phyloP scores from a whole-genome alignment of 805 yeast species.

The Candida lessepsii region DNA sequence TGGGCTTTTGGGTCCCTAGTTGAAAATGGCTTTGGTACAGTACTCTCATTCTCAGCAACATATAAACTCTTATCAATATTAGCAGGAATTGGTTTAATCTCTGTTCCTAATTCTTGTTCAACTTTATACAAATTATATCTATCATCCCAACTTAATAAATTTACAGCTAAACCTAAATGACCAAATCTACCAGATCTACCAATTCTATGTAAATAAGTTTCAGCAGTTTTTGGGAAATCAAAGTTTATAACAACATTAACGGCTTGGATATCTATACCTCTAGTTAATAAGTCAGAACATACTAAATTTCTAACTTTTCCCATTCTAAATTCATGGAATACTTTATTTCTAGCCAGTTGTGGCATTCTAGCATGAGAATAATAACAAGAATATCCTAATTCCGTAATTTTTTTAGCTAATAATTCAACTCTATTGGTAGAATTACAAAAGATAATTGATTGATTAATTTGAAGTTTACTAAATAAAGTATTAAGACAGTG shows the following conservation, averaged over 20 bases:
- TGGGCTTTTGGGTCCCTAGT: constrained; percentile 57
- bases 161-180: constrained; percentile 95
- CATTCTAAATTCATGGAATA: constrained; percentile 97
- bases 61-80: constrained; percentile 84
- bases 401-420: constrained; percentile 93
- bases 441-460: constrained; percentile 95
- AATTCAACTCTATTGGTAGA: constrained; percentile 95
- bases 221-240: constrained; percentile 98
- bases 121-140: constrained; percentile 89
- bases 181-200: constrained; percentile 99
- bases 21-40: constrained; percentile 88
- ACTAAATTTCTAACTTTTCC: constrained; percentile 97
- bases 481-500: constrained; percentile 95
- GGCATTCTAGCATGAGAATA: constrained; percentile 98
- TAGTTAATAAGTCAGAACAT: constrained; percentile 91
- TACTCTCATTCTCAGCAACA: constrained; percentile 73
- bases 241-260: constrained; percentile 97
- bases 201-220: constrained; percentile 95
- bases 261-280: constrained; percentile 99
- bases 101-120: constrained; percentile 96
- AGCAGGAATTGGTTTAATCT: constrained; percentile 95
- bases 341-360: constrained; percentile 94
- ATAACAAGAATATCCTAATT: constrained; percentile 93
- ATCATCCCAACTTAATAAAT: constrained; percentile 95
- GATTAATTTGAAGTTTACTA: constrained; percentile 92